Evolutionary conservation across 805 yeast species (phyloP).

Genomic region (Brettanomyces nanus): DNA sequence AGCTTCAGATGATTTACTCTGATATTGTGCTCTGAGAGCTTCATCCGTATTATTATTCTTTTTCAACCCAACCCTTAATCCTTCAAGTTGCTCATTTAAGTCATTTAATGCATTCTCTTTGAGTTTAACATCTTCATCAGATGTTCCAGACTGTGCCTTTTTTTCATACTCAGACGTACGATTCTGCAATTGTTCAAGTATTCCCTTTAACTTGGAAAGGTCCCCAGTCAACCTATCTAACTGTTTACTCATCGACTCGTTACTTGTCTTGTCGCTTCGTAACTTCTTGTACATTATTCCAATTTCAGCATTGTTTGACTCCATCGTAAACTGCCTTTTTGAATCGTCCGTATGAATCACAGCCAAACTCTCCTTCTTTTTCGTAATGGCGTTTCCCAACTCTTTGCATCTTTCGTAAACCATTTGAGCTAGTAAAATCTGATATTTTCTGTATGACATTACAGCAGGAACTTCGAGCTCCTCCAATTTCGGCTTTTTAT

Average conservation of each 20-base stretch:
- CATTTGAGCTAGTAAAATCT: conserved; percentile 26
- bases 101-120: conserved; percentile 10
- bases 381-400: conserved; percentile 8
- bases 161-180: conserved; percentile 5
- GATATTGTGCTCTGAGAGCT: conserved; percentile 34
- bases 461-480: conserved; percentile 1
- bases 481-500: conserved; percentile 13
- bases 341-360: conserved; percentile 31
- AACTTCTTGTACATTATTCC: conserved; percentile 34
- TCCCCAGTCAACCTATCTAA: conserved; percentile 21
- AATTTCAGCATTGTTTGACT: conserved; percentile 30
- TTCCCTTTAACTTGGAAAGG: conserved; percentile 5
- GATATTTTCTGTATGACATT: conserved; percentile 13
- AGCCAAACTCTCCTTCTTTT: background rate
- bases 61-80: conserved; percentile 12
- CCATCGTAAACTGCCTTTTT: conserved; percentile 31
- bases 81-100: conserved; percentile 7
- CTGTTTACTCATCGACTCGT: conserved; percentile 22
- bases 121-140: conserved; percentile 8
- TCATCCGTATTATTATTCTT: conserved; percentile 16
- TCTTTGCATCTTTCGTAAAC: conserved; percentile 26
- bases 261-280: conserved; percentile 25
- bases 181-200: conserved; percentile 7
- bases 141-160: conserved; percentile 2
- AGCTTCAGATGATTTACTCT: conserved; percentile 36